Percentiles rank a stretch among this genome's conserved stretches.
These are phyloP conservation scores for Fusarium subglutinans DNA, from an alignment of 2,329 filamentous ascomycete species.

Conservation along the genomic window DNA sequence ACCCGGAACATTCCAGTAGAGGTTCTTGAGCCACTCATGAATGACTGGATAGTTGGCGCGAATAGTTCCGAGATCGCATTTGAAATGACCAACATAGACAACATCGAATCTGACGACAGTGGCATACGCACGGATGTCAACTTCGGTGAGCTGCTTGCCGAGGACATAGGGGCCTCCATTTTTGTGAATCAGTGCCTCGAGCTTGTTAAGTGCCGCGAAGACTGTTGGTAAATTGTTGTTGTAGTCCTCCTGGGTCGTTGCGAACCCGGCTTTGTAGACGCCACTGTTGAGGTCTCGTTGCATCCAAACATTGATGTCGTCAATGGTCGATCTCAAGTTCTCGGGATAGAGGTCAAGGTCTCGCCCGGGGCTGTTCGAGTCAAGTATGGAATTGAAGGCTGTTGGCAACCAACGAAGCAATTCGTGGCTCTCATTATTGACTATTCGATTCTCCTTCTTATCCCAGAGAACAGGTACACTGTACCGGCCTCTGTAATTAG, in stretches of 20 bases:
- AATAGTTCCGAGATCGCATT: constrained; percentile 71
- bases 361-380: constrained; percentile 50
- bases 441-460: constrained; percentile 72
- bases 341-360: constrained; percentile 66
- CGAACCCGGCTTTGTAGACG: constrained; percentile 69
- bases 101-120: constrained; percentile 74
- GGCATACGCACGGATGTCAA: constrained; percentile 72
- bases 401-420: constrained; percentile 85
- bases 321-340: constrained; percentile 63
- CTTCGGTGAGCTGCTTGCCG: constrained; percentile 71
- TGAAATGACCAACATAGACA: constrained; percentile 74
- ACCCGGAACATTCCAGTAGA: constrained; percentile 72
- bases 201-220: constrained; percentile 71
- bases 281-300: constrained; percentile 62
- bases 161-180: constrained; percentile 66
- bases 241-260: constrained; percentile 71
- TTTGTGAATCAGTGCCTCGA: constrained; percentile 65
- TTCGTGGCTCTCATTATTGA: constrained; percentile 84
- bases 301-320: constrained; percentile 73
- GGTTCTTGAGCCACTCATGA: constrained; percentile 72
- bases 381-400: constrained; percentile 71
- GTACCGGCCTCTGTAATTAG: constrained; percentile 74
- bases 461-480: constrained; percentile 80
- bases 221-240: constrained; percentile 67
- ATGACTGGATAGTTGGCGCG: constrained; percentile 71